Evolutionary conservation across 306 rosid genomes (phyloP), one percentile per base, ranked within the genome.

Genomic region (Macrotyloma uniflorum): DNA sequence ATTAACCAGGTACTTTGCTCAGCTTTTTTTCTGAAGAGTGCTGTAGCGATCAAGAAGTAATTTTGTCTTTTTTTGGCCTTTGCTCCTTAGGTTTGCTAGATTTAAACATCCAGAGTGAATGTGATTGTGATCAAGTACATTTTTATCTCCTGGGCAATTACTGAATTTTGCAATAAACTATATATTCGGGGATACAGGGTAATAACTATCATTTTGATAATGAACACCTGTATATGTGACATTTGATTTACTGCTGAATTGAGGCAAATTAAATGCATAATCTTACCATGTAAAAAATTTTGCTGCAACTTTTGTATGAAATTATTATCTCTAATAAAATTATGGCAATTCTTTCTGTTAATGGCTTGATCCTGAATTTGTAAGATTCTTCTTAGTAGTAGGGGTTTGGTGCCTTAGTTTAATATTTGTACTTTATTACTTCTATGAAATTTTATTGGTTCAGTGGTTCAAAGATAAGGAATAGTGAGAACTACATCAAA

Each of bases 171-270:
- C 32, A 42, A 47, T 8, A 15, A 82, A 42, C 69, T 20, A 49
- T 40, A 59, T 55, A 12, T 75, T 59, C 76, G 51, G 74, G 74
- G 73, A 66, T 43, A 45, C 26, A 61, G 72, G 84, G 59, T 51
- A 30, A 20, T 66, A 82, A 82, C 19, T 38, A 38, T 11, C 63
- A 78, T 85, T 79, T 79, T 70, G 26, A 79, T 47, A 8, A 28
- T 14, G 50, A 23, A 32, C 28, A 46, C 69, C 53, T 59, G 80
- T 75, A 79, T 74, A 42, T 59, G 54, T 70, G 73, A 28, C 38
- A 38, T 79, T 70, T 82, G 59, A 58, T 40, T 75, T 70, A 50
- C 82, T n/a, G 67, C 19, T 74, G 82, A 66, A 45, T 66, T 82
- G 50, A 36, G 53, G 80, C 80, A 65, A 57, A 40, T 83, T 65